These are phyloP conservation scores for Echeveria elegans DNA, from an alignment of 164 flowering plant genomes.

Conservation along the genomic window DNA sequence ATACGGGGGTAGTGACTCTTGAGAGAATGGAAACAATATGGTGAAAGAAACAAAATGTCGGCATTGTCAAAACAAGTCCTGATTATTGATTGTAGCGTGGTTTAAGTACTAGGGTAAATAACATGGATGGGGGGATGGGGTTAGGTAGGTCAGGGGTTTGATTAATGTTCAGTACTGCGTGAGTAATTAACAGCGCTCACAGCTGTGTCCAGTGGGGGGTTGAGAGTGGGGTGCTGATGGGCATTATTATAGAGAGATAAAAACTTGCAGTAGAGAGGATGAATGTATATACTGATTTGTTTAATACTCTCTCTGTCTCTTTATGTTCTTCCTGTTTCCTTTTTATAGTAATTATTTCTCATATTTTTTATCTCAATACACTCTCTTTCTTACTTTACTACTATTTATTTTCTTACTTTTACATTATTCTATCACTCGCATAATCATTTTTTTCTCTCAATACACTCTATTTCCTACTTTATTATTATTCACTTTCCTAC, in stretches of 20 bases:
- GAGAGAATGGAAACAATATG: not conserved
- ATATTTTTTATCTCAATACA: not conserved
- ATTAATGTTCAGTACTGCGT: not conserved
- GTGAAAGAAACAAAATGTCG: constrained; percentile 3
- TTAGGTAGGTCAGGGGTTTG: not conserved
- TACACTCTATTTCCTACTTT: too few relatives aligned
- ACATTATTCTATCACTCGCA: too few relatives aligned
- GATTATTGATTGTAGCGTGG: not conserved
- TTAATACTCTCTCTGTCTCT: too few relatives aligned
- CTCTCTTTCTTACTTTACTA: too few relatives aligned
- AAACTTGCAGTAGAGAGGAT: not conserved
- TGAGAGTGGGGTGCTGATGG: not conserved
- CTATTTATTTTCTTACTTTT: too few relatives aligned
- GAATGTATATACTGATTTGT: too few relatives aligned
- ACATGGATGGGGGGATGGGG: constrained; percentile 4
- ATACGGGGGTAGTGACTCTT: not conserved
- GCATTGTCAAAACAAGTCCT: not conserved
- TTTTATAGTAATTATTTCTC: too few relatives aligned
- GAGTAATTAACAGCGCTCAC: not conserved
- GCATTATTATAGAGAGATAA: not conserved
- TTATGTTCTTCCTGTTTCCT: too few relatives aligned
- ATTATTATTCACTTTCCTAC: too few relatives aligned
- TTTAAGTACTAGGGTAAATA: not conserved
- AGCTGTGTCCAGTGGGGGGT: constrained; percentile 1
- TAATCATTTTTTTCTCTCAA: too few relatives aligned